phyloP scores from a whole-genome alignment of 345 rosid species.

The Brassica incana region DNA sequence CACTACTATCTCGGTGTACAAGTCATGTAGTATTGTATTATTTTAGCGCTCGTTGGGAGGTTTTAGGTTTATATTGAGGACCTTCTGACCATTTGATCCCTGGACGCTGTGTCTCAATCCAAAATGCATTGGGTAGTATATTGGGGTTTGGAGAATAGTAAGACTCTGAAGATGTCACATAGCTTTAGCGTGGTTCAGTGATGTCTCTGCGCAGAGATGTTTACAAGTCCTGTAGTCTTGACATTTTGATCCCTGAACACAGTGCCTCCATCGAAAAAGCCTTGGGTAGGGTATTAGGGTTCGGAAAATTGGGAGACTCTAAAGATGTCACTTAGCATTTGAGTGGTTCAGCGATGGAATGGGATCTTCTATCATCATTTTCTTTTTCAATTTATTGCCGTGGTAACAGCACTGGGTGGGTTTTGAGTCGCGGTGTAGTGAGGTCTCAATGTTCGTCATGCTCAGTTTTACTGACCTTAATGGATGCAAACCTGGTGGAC shows the following conservation, averaged over 20 bases:
- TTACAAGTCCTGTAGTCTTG: constrained; percentile 46
- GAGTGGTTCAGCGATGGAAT: not conserved
- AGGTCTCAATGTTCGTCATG: not conserved
- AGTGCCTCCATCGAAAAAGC: not conserved
- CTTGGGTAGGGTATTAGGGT: constrained; percentile 5
- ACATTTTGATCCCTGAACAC: not conserved
- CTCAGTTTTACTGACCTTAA: not conserved
- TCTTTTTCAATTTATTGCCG: not conserved
- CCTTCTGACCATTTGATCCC: not conserved
- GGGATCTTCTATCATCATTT: not conserved
- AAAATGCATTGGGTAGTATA: constrained; percentile 1
- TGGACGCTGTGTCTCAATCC: not conserved
- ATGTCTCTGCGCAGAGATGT: constrained; percentile 12
- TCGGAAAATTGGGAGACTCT: not conserved
- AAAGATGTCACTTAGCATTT: not conserved
- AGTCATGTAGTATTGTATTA: constrained; percentile 47
- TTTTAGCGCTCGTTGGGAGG: constrained; percentile 42
- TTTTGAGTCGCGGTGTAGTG: not conserved
- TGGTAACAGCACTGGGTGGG: not conserved
- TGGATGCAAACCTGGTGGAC: constrained; percentile 49
- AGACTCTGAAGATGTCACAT: not conserved
- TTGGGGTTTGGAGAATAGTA: not conserved
- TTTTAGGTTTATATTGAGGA: not conserved
- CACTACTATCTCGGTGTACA: constrained; percentile 64
- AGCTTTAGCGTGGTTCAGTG: not conserved